Base-by-base conservation (phyloP, 75 land plant species). In the Selaginella tamariscina region DNA sequence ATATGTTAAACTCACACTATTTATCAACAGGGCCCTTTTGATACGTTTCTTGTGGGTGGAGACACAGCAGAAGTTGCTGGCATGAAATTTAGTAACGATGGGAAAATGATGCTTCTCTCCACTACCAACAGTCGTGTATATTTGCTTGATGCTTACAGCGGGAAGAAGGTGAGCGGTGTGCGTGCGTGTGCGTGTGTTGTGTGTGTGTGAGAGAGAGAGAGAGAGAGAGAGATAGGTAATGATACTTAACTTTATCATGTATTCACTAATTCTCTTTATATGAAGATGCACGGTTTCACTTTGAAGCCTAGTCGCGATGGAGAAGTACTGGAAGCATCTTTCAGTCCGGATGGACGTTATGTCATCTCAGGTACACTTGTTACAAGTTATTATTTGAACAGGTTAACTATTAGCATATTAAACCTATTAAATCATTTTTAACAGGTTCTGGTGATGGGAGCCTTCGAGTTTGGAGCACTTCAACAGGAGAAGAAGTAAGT, bases 391-490 rank as follows among this genome's bases (percentile, higher is more conserved):
- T 30, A 5, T 24, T 29, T 20, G 18, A 15, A 23, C 33, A 13
- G 23, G 67, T 31, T 18, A 11, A 24, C 27, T 9, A 71, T 27
- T 26, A 22, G 11, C 54, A 49, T 11, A 49, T 49, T 20, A 49
- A 11, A 49, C 20, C 18, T 49, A 11, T 49, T 49, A 49, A 49
- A 20, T 20, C 20, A 20, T 11, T 49, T 11, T 49, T 49, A 49
- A 49, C 82, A 88, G 93, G 93, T 49, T 88, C 93, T 32, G 93
- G 93, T 29, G 88, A 88, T 82, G 89, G 86, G 28, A 85, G 78
- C 68, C 83, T 86, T 8, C 75, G 79, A 74, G 93, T 84, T 0
- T 88, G 88, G 88, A 85, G 70, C 74, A 81, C 86, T 11, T 62
- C 75, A 30, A 86, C 68, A 68, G 93, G 93, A 31, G 83, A 81